These are phyloP conservation scores for Lolium rigidum DNA, from an alignment of 176 grass and related monocot genomes.

Conservation along the genomic window DNA sequence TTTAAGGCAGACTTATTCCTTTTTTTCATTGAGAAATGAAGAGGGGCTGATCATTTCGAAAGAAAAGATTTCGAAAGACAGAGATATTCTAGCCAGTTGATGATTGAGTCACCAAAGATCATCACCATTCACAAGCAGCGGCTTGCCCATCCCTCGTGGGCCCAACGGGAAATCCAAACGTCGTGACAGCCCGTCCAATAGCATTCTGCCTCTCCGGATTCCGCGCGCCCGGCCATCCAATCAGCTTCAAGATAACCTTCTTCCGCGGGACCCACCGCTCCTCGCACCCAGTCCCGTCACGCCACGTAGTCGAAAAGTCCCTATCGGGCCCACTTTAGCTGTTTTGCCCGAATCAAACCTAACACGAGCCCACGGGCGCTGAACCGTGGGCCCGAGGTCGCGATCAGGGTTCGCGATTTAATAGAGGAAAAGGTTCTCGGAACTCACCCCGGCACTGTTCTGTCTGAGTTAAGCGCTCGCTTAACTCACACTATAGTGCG, in stretches of 20 bases:
- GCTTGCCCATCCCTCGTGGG: slow-evolving; percentile 21
- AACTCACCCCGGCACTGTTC: slow-evolving; percentile 43
- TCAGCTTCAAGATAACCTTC: slow-evolving; percentile 69
- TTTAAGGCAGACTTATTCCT: background rate
- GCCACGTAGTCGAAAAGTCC: slow-evolving; percentile 57
- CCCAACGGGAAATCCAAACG: slow-evolving; percentile 58
- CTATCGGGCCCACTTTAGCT: slow-evolving; percentile 29
- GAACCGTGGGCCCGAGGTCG: background rate
- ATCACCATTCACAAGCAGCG: background rate
- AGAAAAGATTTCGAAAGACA: background rate
- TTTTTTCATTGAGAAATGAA: too few species aligned
- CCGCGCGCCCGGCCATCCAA: slow-evolving; percentile 49
- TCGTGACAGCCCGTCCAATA: slow-evolving; percentile 66
- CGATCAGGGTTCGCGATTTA: slow-evolving; percentile 11
- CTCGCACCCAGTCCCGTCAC: background rate
- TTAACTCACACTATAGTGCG: slow-evolving; percentile 6
- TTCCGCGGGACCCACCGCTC: slow-evolving; percentile 24
- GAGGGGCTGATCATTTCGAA: background rate
- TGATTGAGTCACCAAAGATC: slow-evolving; percentile 35
- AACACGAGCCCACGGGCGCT: background rate
- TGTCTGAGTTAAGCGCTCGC: slow-evolving; percentile 34
- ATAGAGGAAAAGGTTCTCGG: slow-evolving; percentile 34
- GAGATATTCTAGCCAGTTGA: background rate
- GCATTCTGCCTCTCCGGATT: slow-evolving; percentile 57
- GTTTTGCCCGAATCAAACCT: background rate